These are phyloP conservation scores for Nothophaeocryptopus gaeumannii DNA, from an alignment of 2,329 filamentous ascomycete genomes.

Conservation along the genomic window DNA sequence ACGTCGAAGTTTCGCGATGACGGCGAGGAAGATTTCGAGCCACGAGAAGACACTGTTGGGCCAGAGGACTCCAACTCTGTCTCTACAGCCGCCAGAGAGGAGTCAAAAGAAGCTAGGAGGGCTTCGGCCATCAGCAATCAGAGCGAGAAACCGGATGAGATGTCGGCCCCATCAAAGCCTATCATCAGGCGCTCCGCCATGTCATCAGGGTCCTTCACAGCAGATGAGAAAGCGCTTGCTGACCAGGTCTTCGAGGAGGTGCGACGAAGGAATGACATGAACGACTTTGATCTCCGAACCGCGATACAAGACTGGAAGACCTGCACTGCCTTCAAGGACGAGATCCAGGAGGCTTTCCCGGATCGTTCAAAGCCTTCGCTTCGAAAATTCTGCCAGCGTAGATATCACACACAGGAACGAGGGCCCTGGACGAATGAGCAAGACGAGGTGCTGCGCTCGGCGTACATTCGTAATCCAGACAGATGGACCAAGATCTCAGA, in stretches of 20 bases:
- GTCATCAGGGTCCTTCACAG: constrained; percentile 13
- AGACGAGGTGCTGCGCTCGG: constrained; percentile 52
- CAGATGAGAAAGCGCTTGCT: constrained; percentile 26
- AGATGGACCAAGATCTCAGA: constrained; percentile 63
- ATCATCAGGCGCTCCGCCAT: no score
- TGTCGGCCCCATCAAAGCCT: no score
- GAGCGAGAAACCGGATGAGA: not conserved
- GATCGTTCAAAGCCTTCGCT: constrained; percentile 36
- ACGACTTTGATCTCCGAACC: constrained; percentile 21
- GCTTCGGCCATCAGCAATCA: not conserved
- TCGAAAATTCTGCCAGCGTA: constrained; percentile 53
- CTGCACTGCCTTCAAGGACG: constrained; percentile 32
- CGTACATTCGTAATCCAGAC: constrained; percentile 50
- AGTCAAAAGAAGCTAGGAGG: constrained; percentile 6
- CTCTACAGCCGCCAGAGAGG: constrained; percentile 2
- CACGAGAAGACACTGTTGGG: constrained; percentile 4
- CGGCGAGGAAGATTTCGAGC: constrained; percentile 18
- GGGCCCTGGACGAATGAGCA: constrained; percentile 60
- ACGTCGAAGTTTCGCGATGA: constrained; percentile 14
- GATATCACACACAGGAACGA: constrained; percentile 63
- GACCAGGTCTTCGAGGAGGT: constrained; percentile 28
- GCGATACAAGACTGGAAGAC: constrained; percentile 30
- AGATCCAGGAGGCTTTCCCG: constrained; percentile 31
- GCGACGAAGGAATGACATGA: constrained; percentile 16
- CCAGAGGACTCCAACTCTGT: constrained; percentile 7